Evolutionary conservation across 2,329 filamentous ascomycete genomes (phyloP), one percentile per base, ranked within the genome.

Genomic region (Massarina eburnea): DNA sequence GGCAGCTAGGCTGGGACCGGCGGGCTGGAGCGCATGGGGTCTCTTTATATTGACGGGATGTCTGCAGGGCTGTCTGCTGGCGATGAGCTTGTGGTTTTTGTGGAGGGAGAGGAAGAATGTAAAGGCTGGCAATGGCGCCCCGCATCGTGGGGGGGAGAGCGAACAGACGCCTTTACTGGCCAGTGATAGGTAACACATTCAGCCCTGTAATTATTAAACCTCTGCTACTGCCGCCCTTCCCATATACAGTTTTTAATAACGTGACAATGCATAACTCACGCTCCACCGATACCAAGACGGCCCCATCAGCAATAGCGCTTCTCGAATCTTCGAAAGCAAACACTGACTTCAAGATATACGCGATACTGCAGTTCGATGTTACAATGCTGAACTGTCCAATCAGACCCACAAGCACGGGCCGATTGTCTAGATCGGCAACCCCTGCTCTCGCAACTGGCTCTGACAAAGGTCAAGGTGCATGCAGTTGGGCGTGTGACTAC

Each of bases 1-100:
- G 34, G 90, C 86, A 40, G 83, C 82, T 7, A 81, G 94, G 36
- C 79, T 96, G 17, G 94, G 94, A 0, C 78, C 78, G 61, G 83
- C 80, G 26, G 92, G 92, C 0, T 99, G 94, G 94, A 96, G 91
- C 71, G 90, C 91, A 0, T 99, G 94, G 94, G 85, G 90, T 8
- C 85, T 97, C 12, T 95, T 92, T 64, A 78, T 96, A 35, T 78
- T 97, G 41, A 96, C 91, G 0, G 94, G 92, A 1, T 72, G 78
- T 45, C 80, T 97, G 76, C 94, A 99, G 69, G 92, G 91, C 15
- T 80, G 82, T 8, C 73, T 99, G 45, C 76, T 99, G 33, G 75
- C 69, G 19, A 88, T 99, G 86, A 90, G 84, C 18, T 80, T 96
- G 49, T 84, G 82, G 58, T 97, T 91, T 64, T 79, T 91, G 70